phyloP scores from a whole-genome alignment of 2,329 filamentous ascomycete genomes.

The Trichophyton equinum region DNA sequence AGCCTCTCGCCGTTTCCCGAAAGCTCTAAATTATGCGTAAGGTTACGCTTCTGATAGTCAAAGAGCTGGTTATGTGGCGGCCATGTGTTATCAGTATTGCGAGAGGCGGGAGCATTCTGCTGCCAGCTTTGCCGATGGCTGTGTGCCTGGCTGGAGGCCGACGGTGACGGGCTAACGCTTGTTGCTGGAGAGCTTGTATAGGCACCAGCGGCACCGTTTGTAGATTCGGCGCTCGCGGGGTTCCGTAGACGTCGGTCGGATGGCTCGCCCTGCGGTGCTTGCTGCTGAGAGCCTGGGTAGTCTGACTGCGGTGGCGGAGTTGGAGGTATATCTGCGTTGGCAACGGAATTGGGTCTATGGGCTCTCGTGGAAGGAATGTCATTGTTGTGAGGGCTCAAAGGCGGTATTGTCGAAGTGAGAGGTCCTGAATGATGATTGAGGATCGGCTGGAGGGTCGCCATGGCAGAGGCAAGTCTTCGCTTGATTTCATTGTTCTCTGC shows the following conservation, averaged over 20 bases:
- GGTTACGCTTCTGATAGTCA: conserved; percentile 30
- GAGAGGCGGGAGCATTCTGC: not conserved
- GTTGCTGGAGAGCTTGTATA: conserved; percentile 20
- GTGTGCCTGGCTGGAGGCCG: conserved; percentile 3
- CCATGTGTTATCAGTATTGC: conserved; percentile 18
- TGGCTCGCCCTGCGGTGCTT: not conserved
- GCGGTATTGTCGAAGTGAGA: not conserved
- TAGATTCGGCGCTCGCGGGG: conserved; percentile 9
- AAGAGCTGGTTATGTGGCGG: conserved; percentile 23
- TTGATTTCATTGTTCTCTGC: conserved; percentile 70
- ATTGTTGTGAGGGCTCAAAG: not conserved
- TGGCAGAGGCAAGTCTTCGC: conserved; percentile 51
- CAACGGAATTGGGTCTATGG: not conserved
- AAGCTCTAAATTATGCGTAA: conserved; percentile 46
- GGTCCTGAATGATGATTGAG: conserved; percentile 1
- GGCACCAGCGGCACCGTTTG: not conserved
- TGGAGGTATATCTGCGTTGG: conserved; percentile 1
- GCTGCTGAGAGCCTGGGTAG: conserved; percentile 4
- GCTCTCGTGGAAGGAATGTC: not conserved
- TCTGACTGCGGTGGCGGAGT: conserved; percentile 12
- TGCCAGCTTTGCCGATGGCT: conserved; percentile 6
- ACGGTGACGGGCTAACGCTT: conserved; percentile 33
- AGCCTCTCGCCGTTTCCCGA: conserved; percentile 49
- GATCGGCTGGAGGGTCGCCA: conserved; percentile 42
- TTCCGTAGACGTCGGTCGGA: conserved; percentile 9